phyloP scores from a whole-genome alignment of 345 rosid genomes.

The Bretschneidera sinensis region DNA sequence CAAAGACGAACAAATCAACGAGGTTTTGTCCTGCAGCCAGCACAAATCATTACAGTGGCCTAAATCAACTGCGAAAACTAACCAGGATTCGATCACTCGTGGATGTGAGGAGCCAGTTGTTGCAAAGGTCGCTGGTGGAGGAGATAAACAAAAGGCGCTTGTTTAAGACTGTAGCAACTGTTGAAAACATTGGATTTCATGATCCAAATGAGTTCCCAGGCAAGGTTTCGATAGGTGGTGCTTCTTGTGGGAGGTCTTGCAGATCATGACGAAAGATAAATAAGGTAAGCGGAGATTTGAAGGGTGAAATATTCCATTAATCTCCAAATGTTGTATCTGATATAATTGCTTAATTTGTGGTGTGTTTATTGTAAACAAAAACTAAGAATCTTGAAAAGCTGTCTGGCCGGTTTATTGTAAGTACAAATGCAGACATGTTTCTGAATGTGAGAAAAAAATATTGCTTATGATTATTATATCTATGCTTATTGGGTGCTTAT shows the following conservation, averaged over 20 bases:
- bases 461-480: too few relatives aligned
- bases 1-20: slow-evolving; percentile 25
- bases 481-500: too few relatives aligned
- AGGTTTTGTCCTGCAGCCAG: slow-evolving; percentile 39
- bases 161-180: slow-evolving; percentile 62
- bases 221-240: background rate
- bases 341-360: too few relatives aligned
- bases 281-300: background rate
- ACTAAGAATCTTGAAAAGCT: too few relatives aligned
- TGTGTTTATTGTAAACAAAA: too few relatives aligned
- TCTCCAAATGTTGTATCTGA: too few relatives aligned
- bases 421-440: too few relatives aligned
- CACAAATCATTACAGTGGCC: background rate
- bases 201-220: slow-evolving; percentile 21
- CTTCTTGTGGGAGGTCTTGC: background rate
- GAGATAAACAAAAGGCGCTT: slow-evolving; percentile 58
- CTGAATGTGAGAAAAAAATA: too few relatives aligned
- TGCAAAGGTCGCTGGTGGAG: slow-evolving; percentile 74
- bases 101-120: slow-evolving; percentile 66
- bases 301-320: too few relatives aligned
- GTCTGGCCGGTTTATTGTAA: too few relatives aligned
- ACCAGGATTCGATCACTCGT: slow-evolving; percentile 47
- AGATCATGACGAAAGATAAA: slow-evolving; percentile 14
- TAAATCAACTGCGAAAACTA: slow-evolving; percentile 26
- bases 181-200: slow-evolving; percentile 54